These are phyloP conservation scores for Pyrenochaeta sp. DNA, from an alignment of 2,329 filamentous ascomycete genomes.

Conservation along the genomic window DNA sequence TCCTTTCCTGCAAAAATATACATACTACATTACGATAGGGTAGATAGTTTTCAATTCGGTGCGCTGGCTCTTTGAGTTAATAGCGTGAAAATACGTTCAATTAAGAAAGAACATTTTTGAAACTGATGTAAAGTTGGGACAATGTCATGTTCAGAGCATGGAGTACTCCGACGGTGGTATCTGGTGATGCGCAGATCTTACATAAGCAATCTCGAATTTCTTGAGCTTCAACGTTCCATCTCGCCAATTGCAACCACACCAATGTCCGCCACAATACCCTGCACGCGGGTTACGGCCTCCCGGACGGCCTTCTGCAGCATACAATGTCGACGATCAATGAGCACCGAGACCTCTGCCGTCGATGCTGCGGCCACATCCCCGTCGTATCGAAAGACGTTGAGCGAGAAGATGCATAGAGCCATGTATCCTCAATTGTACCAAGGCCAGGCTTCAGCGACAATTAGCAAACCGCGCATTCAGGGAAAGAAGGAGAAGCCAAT, in stretches of 20 bases:
- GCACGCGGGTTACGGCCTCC: conserved; percentile 62
- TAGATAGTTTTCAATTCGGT: no score
- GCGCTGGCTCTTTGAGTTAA: no score
- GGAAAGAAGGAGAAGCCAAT: conserved; percentile 12
- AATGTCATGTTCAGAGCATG: no score
- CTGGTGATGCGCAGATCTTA: conserved; percentile 20
- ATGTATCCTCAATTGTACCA: conserved; percentile 22
- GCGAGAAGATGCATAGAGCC: conserved; percentile 28
- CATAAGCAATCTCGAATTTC: conserved; percentile 35
- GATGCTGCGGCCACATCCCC: conserved; percentile 9
- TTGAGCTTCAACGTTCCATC: conserved; percentile 12
- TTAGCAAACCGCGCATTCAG: background rate
- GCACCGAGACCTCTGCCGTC: conserved; percentile 24
- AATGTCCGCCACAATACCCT: conserved; percentile 67
- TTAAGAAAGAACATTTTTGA: no score
- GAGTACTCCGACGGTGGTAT: no score
- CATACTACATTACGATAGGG: background rate
- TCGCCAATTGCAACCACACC: conserved; percentile 19
- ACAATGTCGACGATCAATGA: conserved; percentile 27
- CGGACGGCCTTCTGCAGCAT: conserved; percentile 22
- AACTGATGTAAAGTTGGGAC: no score
- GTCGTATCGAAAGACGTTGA: conserved; percentile 15
- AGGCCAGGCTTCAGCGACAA: background rate
- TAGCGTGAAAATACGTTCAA: no score
- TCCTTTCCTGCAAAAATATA: background rate